Evolutionary conservation across 1,139 yeast genomes (phyloP), one percentile per base, ranked within the genome.

Genomic region (Blastobotrys indianensis): DNA sequence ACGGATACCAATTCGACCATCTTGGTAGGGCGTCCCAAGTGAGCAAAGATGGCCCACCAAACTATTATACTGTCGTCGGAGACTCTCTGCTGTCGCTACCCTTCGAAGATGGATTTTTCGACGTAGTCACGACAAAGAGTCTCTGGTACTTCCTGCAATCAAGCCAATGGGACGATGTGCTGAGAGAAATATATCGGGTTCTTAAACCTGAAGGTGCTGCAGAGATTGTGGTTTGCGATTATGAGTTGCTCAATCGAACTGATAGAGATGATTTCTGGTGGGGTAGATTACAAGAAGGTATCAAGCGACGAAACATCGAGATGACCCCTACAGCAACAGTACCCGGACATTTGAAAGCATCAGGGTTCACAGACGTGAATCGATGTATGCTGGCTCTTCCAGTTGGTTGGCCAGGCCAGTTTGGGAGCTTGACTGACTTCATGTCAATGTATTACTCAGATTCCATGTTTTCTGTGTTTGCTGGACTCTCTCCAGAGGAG

Each of bases 171-270:
- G 61, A 53, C 2, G 59, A 56, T 1, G 67, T 64, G 0, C 54
- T 73, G 23, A 50, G 55, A 12, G 76, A 73, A 46, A 46, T 70
- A 25, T 47, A 50, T 37, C 56, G 77, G 36, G 65, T 71, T 3
- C 56, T 68, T 23, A 65, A 67, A 47, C 72, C 72, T 1, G 67
- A 67, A 8, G 77, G 76, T 0, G 64, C 59, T 40, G 52, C 70
- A 2, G 67, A 66, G 42, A 38, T 68, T 12, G 53, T 63, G 11
- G 45, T 64, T 20, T 54, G 60, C 46, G 71, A 67, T 43, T 62
- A 58, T 39, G 55, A 56, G 6, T 35, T 60, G 4, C 42, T 66
- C 6, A 59, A 56, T 40, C 52, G 49, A 15, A 46, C 47, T 51
- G 57, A 52, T 4, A 44, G 41, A 3, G 51, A 49, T 9, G 60